A percentile compares a stretch with the other conserved stretches of the same genome.
These are phyloP conservation scores for Copromyces sp. DNA, from an alignment of 495 filamentous ascomycete genomes.

Conservation along the genomic window DNA sequence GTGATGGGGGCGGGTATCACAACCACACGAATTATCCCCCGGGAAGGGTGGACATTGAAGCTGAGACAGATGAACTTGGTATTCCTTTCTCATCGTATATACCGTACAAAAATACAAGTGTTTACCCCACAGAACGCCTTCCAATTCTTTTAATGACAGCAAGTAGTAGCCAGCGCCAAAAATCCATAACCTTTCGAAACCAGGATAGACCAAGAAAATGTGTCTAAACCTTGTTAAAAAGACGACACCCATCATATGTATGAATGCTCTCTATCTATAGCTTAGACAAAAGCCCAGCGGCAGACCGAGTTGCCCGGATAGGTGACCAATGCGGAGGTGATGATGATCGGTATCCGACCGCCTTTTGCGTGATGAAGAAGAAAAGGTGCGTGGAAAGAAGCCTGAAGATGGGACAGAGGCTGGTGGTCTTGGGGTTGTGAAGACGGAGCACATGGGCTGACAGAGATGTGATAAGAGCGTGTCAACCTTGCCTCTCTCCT, in stretches of 20 bases:
- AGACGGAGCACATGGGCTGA: no score
- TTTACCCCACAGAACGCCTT: background rate
- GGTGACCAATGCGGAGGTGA: background rate
- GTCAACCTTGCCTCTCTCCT: background rate
- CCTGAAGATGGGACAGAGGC: background rate
- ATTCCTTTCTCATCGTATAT: background rate
- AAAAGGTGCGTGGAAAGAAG: no score
- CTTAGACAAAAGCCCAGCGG: background rate
- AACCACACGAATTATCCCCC: no score
- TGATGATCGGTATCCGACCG: background rate
- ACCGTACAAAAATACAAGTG: background rate
- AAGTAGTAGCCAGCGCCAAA: background rate
- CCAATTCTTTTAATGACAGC: background rate
- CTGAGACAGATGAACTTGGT: background rate
- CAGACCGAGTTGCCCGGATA: background rate
- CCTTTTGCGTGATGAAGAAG: background rate
- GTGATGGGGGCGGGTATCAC: no score
- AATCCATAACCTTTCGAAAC: background rate
- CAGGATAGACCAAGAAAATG: background rate
- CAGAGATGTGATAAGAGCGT: no score
- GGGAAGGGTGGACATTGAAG: background rate
- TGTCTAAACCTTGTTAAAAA: background rate
- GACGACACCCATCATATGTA: background rate
- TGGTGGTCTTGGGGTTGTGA: no score
- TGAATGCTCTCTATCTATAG: background rate